Evolutionary conservation across 345 rosid species (phyloP), one percentile per base, ranked within the genome.

Genomic region (Xanthoceras sorbifolium): DNA sequence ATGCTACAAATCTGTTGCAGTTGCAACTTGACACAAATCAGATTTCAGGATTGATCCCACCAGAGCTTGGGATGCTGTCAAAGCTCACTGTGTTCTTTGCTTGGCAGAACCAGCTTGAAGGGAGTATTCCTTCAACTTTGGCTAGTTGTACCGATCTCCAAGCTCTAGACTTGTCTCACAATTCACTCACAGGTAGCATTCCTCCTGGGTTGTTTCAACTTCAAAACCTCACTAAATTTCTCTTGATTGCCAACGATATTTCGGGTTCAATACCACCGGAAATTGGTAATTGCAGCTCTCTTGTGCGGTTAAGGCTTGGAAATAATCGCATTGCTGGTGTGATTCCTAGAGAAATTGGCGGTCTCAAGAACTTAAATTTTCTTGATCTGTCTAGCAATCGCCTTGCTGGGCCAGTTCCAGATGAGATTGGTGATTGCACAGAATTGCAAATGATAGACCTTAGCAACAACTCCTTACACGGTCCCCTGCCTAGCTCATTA

Each of bases 81-180:
- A 81, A 75, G 86, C 91, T 94, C 38, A 82, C 76, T 42, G 88
- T 95, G 81, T 91, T 96, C 82, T 88, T 89, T 34, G 97, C 93
- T 57, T 93, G 97, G 99, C 87, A 91, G 73, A 96, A 96, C 84
- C 93, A 91, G 86, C 93, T 96, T 29, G 97, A 90, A 83, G 99
- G 99, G 77, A 92, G 93, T 78, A 92, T 96, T 62, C 97, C 99
- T 80, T 73, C 90, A 6, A 85, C 79, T 78, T 82, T 96, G 86
- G 88, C 92, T 29, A 83, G 78, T 1, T 92, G 93, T 78, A 79
- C 66, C 17, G 74, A 74, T 80, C 97, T 96, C 38, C 94, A 92
- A 72, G 90, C 91, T 25, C 78, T 96, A 46, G 98, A 93, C 81
- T 85, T 96, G 88, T 93, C 98, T 6, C 91, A 85, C 65, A 93